Evolutionary conservation across 148 eudicot species (phyloP), one percentile per base, ranked within the genome.

Genomic region (Bassia scoparia): DNA sequence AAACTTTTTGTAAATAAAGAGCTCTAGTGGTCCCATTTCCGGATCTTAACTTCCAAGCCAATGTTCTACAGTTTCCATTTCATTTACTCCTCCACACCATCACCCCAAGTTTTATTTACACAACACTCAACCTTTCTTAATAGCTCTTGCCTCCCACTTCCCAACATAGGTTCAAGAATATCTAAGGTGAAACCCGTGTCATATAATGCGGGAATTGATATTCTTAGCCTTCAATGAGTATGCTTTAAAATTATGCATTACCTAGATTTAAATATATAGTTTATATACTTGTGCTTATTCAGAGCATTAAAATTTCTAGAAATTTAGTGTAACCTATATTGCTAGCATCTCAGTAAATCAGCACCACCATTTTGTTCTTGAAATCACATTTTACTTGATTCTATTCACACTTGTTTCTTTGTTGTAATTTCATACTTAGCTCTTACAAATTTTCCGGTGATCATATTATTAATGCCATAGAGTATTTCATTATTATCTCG

Each of bases 161-260:
- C 88, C 29, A 82, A 72, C 67, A 83, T 71, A 74, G 60, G 58
- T 58, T 79, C 67, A 90, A 79, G 37, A 77, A 69, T 46, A 68
- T 80, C 52, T 87, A 84, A 82, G 82, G 81, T 60, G 82, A 82
- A 86, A 85, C 95, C 56, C 68, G 65, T 67, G 77, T 92, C 52
- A 71, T 74, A 96, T 79, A 92, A 86, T 74, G 82, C 46, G 78
- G 95, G 92, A 67, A 80, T 86, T 71, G 86, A 83, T 83, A 80
- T 86, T 69, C 74, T 96, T 72, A 86, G 82, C 82, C 94, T 96
- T 49, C 86, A 64, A 83, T 96, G 89, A 90, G 99, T 96, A 89
- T 15, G 61, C n/a, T 18, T 16, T 52, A 23, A 5, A 16, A 52
- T 18, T 16, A 52, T 52, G 4, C 16, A n/a, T 14, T 17, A 3